These are phyloP conservation scores for Paramecium sexaurelia DNA, from an alignment of 73 alveolate species.

Conservation along the genomic window DNA sequence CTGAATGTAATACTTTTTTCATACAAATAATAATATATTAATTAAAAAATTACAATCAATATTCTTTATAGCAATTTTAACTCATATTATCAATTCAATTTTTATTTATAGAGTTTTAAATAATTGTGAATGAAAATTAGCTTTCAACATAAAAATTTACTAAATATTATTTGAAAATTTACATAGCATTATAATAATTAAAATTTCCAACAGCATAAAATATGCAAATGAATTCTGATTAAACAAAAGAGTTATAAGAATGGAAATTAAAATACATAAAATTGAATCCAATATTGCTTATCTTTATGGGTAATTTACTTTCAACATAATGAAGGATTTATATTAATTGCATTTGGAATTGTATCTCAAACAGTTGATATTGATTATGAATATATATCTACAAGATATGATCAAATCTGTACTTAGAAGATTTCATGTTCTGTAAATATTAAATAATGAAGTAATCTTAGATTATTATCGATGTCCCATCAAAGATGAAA, in stretches of 20 bases:
- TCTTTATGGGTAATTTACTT: constrained; percentile 8
- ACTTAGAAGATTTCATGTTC: background rate
- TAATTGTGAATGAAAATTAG: too few species aligned
- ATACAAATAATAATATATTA: background rate
- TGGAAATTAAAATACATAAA: background rate
- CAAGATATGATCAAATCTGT: constrained; percentile 1
- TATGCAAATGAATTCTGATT: background rate
- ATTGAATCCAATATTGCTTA: constrained; percentile 10
- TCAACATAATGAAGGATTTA: background rate
- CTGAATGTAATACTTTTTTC: background rate
- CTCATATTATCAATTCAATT: too few species aligned
- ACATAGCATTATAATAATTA: background rate
- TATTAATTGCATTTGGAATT: constrained; percentile 12
- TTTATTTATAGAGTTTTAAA: too few species aligned
- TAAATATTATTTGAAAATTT: background rate
- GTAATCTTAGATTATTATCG: background rate
- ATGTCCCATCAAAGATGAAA: background rate
- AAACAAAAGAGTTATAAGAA: background rate
- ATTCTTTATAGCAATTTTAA: background rate
- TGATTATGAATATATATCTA: background rate
- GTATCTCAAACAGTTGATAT: constrained; percentile 31
- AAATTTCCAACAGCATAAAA: background rate
- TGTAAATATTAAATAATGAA: background rate
- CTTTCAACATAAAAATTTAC: background rate
- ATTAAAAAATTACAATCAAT: background rate